Percentiles rank a stretch among this genome's conserved stretches.
phyloP scores from a whole-genome alignment of 208 protist species.

The Trypanosomatidae sp. region DNA sequence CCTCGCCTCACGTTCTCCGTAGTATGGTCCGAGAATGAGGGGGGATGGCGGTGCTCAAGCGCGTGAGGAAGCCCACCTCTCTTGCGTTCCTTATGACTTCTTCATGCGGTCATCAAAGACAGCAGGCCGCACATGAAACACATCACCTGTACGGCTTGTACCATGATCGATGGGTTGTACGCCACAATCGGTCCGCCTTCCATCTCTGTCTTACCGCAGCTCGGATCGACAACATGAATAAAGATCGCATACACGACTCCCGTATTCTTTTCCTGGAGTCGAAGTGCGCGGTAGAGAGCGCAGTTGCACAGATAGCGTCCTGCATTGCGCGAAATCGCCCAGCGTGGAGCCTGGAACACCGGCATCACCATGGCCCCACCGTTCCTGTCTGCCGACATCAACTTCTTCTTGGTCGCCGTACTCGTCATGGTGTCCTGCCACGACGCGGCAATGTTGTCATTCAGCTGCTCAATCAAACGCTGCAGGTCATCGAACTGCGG shows the following conservation, averaged over 20 bases:
- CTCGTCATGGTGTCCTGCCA: neutral
- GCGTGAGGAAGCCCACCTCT: neutral
- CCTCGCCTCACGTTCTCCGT: neutral
- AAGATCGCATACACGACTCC: slow-evolving; percentile 41
- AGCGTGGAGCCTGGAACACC: slow-evolving; percentile 30
- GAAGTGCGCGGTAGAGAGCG: slow-evolving; percentile 49
- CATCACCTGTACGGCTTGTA: slow-evolving; percentile 28
- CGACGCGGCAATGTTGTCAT: slow-evolving; percentile 9
- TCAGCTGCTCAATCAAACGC: slow-evolving; percentile 21
- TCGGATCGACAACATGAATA: slow-evolving; percentile 53
- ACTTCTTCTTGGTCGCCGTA: neutral
- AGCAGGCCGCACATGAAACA: slow-evolving; percentile 23
- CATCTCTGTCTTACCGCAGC: slow-evolving; percentile 11
- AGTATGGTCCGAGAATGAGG: neutral
- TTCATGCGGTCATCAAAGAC: slow-evolving; percentile 13
- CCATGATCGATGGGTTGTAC: slow-evolving; percentile 37
- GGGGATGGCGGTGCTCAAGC: neutral
- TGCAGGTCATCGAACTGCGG: slow-evolving; percentile 32
- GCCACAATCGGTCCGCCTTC: slow-evolving; percentile 17
- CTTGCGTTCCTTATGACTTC: neutral
- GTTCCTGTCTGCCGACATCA: slow-evolving; percentile 2
- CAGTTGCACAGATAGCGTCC: slow-evolving; percentile 81
- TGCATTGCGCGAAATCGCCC: slow-evolving; percentile 55
- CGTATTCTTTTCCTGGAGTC: slow-evolving; percentile 46
- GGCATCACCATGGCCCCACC: slow-evolving; percentile 34